Evolutionary conservation across 176 grass and related monocot genomes (phyloP), one percentile per base, ranked within the genome.

Genomic region (Thalia dealbata): DNA sequence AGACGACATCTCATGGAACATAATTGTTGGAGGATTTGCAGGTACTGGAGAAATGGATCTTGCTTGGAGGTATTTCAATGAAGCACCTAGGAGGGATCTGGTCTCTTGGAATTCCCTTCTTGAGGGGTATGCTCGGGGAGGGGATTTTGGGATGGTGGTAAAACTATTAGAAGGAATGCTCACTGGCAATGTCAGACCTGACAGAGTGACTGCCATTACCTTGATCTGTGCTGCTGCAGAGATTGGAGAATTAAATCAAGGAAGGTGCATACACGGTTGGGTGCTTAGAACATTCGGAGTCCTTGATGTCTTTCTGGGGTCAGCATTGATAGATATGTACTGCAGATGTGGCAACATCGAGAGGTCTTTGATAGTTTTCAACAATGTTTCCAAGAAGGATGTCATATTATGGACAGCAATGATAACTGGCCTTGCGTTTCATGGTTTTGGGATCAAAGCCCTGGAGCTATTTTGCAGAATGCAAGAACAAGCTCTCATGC

Each of bases 51-150:
- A 83, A 78, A 48, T 89, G 74, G 65, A 83, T 45, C 61, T 80
- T 14, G 83, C 87, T 50, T 75, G 74, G 42, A 78, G 61, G 1
- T 67, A 75, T 78, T 89, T 89, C 25, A 32, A 21, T 18, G 77
- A 83, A 76, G 56, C 64, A 3, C 80, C 83, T 85, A 59, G 38
- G 50, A 86, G 64, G 61, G 69, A 86, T 76, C n/a, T 81, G 48
- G 72, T 86, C 70, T 89, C 83, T 19, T 89, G 83, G 83, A 89
- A 89, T 48, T 12, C 58, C 0, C 80, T 89, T 78, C 48, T 86
- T 2, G 38, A 56, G 66, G 83, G 87, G 61, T 83, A 83, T 66
- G 80, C 80, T 45, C 77, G 62, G 45, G 35, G 18, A 42, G 62
- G 62, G 44, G 69, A 74, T 61, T 78, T 89, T 14, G 0, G 4